Evolutionary conservation across 2,329 filamentous ascomycete genomes (phyloP), one percentile per base, ranked within the genome.

Genomic region (Neonectria punicea): DNA sequence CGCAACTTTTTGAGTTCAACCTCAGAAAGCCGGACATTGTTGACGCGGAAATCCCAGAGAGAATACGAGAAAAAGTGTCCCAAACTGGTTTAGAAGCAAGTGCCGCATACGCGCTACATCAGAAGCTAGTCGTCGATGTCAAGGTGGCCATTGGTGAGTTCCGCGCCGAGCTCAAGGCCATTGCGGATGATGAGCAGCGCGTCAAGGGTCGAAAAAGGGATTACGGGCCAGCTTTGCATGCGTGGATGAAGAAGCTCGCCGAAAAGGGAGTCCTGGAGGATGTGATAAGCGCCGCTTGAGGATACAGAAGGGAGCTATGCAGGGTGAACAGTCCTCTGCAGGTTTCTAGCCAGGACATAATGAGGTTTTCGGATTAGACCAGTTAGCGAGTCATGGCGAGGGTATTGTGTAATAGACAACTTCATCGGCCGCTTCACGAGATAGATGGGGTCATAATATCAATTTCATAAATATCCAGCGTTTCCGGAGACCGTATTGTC

Each of bases 181-280:
- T 84, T 43, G 80, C 79, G 2, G 82, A 84, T 13, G 86, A 88
- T 62, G 81, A 86, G 22, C 78, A 82, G 50, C 84, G 85, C 51
- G 86, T 89, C 4, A 79, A 80, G 22, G 84, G 84, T 30, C 82
- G 89, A 2, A 85, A 86, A 72, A 85, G 88, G 73, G 92, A 97
- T 73, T 92, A 92, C 73, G 89, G 87, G 0, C 87, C 89, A 1
- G 87, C 89, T 1, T 84, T 95, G 22, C 88, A 92, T 70, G 82
- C 79, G 41, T 95, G 92, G 89, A 78, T 94, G 49, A 85, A 86
- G 68, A 87, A 86, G 66, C 83, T 97, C 62, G 91, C 91, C 1
- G 87, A 89, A 64, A 90, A 90, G 71, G 89, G 87, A 1, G 79
- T 87, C 2, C 77, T 96, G 61, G 80, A 83, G 69, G 79, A 83